These are phyloP conservation scores for Boletus semigastroideus DNA, from an alignment of 1,284 basidiomycete genomes.

Conservation along the genomic window DNA sequence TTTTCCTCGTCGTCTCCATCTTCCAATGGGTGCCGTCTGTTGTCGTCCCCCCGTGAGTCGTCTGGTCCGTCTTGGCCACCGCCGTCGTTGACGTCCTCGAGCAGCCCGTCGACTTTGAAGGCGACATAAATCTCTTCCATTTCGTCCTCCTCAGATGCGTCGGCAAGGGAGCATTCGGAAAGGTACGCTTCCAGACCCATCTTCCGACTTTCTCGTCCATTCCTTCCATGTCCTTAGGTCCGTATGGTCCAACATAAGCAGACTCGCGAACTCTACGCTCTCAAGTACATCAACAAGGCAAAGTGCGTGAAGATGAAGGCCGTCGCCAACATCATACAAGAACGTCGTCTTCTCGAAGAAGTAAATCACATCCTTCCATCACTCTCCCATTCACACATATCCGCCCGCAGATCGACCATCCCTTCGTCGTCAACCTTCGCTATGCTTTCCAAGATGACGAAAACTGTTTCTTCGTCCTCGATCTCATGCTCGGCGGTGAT, in stretches of 20 bases:
- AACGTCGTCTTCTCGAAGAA: conserved; percentile 89
- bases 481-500: conserved; percentile 98
- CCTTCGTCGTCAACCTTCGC: conserved; percentile 94
- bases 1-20: conserved; percentile 13
- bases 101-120: conserved; percentile 97
- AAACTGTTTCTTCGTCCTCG: conserved; percentile 98
- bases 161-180: conserved; percentile 98
- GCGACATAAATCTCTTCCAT: conserved; percentile 96
- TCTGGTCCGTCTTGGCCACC: neutral
- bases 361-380: conserved; percentile 38
- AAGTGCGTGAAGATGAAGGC: conserved; percentile 99
- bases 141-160: conserved; percentile 93
- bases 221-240: conserved; percentile 54
- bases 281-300: conserved; percentile 99
- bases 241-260: conserved; percentile 99
- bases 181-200: conserved; percentile 51
- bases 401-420: conserved; percentile 81
- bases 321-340: conserved; percentile 95
- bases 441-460: conserved; percentile 99
- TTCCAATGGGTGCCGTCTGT: conserved; percentile 77
- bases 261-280: conserved; percentile 90
- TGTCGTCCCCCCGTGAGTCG: conserved; percentile 71
- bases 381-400: neutral
- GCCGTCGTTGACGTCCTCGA: too few relatives aligned
- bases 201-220: neutral